These are phyloP conservation scores for Claviceps pusilla DNA, from an alignment of 2,329 filamentous ascomycete genomes.

Conservation along the genomic window DNA sequence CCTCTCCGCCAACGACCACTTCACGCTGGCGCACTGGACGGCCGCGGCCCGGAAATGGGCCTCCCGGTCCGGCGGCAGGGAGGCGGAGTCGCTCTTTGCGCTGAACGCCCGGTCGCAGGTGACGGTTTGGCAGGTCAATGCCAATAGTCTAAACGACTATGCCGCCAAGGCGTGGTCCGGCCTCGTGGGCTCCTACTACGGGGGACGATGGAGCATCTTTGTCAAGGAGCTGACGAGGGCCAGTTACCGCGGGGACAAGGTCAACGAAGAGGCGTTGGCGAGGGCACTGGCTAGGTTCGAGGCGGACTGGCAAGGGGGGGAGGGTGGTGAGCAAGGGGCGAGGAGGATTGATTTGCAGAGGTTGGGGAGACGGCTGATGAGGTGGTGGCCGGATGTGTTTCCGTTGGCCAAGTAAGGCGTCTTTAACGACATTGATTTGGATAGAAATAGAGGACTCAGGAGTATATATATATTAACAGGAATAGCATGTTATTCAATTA, in stretches of 20 bases:
- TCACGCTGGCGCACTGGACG: slow-evolving; percentile 28
- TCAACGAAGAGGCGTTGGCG: slow-evolving; percentile 1
- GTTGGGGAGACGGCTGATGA: neutral
- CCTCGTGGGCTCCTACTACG: slow-evolving; percentile 30
- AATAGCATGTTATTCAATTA: too few relatives aligned
- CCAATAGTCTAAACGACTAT: slow-evolving; percentile 28
- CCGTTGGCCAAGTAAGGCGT: neutral
- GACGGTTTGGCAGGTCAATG: slow-evolving; percentile 29
- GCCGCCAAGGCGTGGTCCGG: slow-evolving; percentile 34
- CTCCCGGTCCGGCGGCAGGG: slow-evolving; percentile 9
- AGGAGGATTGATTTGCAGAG: neutral
- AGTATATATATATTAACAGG: neutral
- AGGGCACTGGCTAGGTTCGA: slow-evolving; percentile 1
- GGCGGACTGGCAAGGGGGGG: slow-evolving; percentile 2
- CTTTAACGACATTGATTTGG: neutral
- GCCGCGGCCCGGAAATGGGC: slow-evolving; percentile 17
- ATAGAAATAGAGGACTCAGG: neutral
- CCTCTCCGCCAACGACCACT: slow-evolving; percentile 26
- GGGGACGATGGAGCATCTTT: slow-evolving; percentile 30
- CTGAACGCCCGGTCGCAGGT: slow-evolving; percentile 35
- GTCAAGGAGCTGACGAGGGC: slow-evolving; percentile 20
- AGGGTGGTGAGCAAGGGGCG: neutral
- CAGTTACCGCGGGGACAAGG: neutral
- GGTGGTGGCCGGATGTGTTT: slow-evolving; percentile 1
- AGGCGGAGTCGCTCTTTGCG: slow-evolving; percentile 21